Evolutionary conservation across 2,329 filamentous ascomycete genomes (phyloP).

Genomic region (Venturia effusa): DNA sequence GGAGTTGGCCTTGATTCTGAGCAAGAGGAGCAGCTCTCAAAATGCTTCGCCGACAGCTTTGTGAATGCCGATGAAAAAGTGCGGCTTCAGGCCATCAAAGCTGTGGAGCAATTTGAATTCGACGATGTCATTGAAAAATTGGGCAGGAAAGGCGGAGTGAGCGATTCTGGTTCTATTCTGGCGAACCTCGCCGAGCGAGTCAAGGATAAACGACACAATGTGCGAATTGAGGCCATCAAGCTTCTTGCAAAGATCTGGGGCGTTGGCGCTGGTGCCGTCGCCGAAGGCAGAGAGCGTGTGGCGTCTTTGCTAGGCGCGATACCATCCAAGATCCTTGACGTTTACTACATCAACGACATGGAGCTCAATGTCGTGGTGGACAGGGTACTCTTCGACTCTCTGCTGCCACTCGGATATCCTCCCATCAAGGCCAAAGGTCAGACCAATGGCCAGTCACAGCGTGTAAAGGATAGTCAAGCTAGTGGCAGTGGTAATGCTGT

Average conservation of each 20-base stretch:
- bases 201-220: conserved; percentile 70
- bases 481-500: conserved; percentile 33
- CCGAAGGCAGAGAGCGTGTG: conserved; percentile 68
- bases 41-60: conserved; percentile 66
- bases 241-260: conserved; percentile 83
- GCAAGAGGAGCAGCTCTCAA: conserved; percentile 67
- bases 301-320: conserved; percentile 66
- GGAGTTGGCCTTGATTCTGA: conserved; percentile 77
- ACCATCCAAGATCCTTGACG: conserved; percentile 75
- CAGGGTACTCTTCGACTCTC: conserved; percentile 71
- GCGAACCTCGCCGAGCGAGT: conserved; percentile 76
- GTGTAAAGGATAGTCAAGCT: conserved; percentile 44
- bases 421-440: conserved; percentile 47
- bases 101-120: conserved; percentile 71
- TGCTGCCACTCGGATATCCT: conserved; percentile 85
- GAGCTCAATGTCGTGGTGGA: conserved; percentile 81
- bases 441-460: conserved; percentile 46
- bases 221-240: conserved; percentile 79
- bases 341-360: conserved; percentile 78
- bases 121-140: conserved; percentile 73
- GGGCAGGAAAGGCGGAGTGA: conserved; percentile 62
- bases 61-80: conserved; percentile 87
- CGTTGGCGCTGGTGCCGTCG: conserved; percentile 80
- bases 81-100: conserved; percentile 76
- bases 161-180: conserved; percentile 66